Percentiles rank a stretch among this genome's conserved stretches.
Conservation (phyloP, 768 basidiomycete genomes). For the Neoboletus brunneissimus region DNA sequence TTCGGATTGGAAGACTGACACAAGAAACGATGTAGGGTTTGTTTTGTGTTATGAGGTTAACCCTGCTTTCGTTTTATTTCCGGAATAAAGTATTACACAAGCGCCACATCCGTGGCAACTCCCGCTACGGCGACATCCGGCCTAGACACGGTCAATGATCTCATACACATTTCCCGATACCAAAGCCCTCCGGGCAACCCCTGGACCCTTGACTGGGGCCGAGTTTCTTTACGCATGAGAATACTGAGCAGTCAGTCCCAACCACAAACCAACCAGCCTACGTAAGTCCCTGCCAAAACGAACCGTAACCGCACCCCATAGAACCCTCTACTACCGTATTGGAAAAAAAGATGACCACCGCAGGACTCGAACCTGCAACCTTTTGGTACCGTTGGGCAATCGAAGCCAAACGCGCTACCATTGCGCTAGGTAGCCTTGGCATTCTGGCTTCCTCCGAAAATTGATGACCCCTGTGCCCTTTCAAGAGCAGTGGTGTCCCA, state of each 20-base stretch:
- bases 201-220: too few relatives aligned
- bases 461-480: background rate
- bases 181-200: too few relatives aligned
- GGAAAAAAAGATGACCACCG: conserved; percentile 63
- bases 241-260: too few relatives aligned
- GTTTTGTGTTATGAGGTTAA: background rate
- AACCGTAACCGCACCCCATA: too few relatives aligned
- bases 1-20: conserved; percentile 13
- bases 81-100: background rate
- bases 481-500: background rate
- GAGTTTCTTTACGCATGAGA: too few relatives aligned
- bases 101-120: too few relatives aligned
- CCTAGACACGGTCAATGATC: too few relatives aligned
- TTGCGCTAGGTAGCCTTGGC: conserved; percentile 73
- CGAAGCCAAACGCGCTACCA: conserved; percentile 97
- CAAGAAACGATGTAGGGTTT: background rate
- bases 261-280: too few relatives aligned
- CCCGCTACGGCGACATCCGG: too few relatives aligned
- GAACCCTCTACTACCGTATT: too few relatives aligned
- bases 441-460: background rate
- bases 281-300: too few relatives aligned
- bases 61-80: background rate
- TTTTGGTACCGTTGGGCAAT: conserved; percentile 77
- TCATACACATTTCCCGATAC: too few relatives aligned
- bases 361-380: conserved; percentile 97